Percentiles rank a stretch among this genome's conserved stretches.
These are phyloP conservation scores for Zelopaecilomyces penicillatus DNA, from an alignment of 2,329 filamentous ascomycete genomes.

Conservation along the genomic window DNA sequence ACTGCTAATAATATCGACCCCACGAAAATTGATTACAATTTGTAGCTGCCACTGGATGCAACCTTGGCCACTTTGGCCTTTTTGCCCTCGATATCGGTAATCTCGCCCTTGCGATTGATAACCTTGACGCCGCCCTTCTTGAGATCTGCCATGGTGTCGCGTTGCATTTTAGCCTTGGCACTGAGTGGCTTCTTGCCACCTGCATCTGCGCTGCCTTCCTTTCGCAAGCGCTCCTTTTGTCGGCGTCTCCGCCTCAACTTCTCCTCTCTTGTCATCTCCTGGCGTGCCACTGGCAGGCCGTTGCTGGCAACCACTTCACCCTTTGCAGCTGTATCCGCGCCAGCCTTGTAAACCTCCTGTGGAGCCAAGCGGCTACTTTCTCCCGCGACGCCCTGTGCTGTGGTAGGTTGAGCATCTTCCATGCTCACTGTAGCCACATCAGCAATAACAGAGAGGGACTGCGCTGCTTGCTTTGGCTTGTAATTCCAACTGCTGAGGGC, in stretches of 20 bases:
- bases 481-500: constrained; percentile 90
- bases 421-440: constrained; percentile 88
- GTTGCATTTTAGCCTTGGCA: constrained; percentile 46
- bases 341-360: constrained; percentile 87
- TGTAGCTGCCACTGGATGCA: constrained; percentile 50
- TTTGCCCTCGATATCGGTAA: constrained; percentile 76
- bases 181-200: constrained; percentile 38
- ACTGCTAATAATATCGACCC: too few relatives aligned
- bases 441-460: constrained; percentile 76
- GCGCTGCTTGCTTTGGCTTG: constrained; percentile 76
- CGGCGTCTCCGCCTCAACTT: constrained; percentile 67
- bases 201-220: constrained; percentile 44
- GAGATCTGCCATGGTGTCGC: constrained; percentile 53
- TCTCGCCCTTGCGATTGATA: constrained; percentile 80
- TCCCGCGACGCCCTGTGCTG: constrained; percentile 62
- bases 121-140: constrained; percentile 85
- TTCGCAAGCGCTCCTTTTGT: constrained; percentile 77
- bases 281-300: constrained; percentile 67
- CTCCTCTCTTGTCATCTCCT: constrained; percentile 85
- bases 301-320: constrained; percentile 71
- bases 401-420: constrained; percentile 89
- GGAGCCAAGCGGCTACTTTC: constrained; percentile 74
- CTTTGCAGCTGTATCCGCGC: constrained; percentile 53
- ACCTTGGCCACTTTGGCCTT: constrained; percentile 50
- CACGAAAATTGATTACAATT: constrained; percentile 39